Conservation (phyloP, 257 asterid genomes). For the Sherardia arvensis region DNA sequence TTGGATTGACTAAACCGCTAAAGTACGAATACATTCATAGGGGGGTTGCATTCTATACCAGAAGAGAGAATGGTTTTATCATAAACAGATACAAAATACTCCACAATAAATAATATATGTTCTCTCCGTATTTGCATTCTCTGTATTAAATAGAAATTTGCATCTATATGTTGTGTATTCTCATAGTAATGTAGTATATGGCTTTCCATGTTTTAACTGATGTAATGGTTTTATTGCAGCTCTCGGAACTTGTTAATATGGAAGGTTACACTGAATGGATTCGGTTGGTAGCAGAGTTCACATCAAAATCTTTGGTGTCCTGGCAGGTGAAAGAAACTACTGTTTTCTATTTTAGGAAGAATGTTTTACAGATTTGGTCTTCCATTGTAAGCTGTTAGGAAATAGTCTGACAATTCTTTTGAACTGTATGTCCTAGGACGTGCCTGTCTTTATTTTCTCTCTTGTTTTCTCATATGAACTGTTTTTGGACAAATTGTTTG, state of each 20-base stretch:
- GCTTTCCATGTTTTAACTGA: not conserved
- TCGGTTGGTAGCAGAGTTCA: slow-evolving; percentile 93
- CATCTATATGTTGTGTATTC: too few species aligned
- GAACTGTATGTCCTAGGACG: not conserved
- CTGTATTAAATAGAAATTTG: too few species aligned
- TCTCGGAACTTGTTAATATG: slow-evolving; percentile 89
- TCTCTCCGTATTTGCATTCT: not conserved
- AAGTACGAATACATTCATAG: not conserved
- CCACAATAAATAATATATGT: not conserved
- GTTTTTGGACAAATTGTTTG: not conserved
- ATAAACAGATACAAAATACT: not conserved
- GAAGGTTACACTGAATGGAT: slow-evolving; percentile 98
- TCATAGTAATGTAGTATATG: too few species aligned
- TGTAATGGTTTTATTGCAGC: slow-evolving; percentile 36
- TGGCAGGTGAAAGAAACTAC: slow-evolving; percentile 59
- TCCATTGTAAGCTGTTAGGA: not conserved
- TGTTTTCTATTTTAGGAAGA: too few species aligned
- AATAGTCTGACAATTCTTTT: not conserved
- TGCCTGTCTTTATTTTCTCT: not conserved
- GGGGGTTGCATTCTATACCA: not conserved
- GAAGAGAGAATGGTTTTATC: not conserved
- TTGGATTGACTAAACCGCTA: not conserved
- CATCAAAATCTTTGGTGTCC: slow-evolving; percentile 79
- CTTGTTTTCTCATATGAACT: not conserved
- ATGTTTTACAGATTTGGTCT: not conserved